Conservation (phyloP, 768 basidiomycete species). For the Tylopilus cervinicoccineus region DNA sequence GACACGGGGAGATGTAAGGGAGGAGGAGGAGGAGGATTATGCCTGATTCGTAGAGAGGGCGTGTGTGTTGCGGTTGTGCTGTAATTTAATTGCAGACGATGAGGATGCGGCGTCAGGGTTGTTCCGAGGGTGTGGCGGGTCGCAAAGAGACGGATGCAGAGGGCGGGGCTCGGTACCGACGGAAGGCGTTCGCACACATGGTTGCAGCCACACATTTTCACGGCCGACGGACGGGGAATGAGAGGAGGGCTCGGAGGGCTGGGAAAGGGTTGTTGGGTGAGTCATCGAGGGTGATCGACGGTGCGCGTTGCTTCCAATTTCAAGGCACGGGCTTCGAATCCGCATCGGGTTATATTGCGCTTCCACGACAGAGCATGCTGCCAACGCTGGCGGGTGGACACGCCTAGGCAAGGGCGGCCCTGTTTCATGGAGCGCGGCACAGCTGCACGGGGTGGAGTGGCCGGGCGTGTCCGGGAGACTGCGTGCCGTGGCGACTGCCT, state of each 20-base stretch:
- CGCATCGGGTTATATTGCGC: conserved; percentile 20
- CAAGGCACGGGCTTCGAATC: conserved; percentile 25
- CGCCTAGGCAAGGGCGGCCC: background rate
- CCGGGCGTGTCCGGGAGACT: conserved; percentile 13
- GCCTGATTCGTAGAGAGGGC: conserved; percentile 1
- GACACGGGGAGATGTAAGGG: conserved; percentile 24
- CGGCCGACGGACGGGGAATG: conserved; percentile 17
- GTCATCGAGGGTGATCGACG: conserved; percentile 30
- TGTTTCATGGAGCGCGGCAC: conserved; percentile 10
- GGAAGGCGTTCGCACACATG: background rate
- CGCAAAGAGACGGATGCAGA: background rate
- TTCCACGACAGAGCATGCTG: background rate
- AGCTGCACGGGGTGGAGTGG: background rate
- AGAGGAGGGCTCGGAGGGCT: background rate
- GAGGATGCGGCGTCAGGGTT: conserved; percentile 11
- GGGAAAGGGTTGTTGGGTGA: conserved; percentile 10
- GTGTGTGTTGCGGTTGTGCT: conserved; percentile 1
- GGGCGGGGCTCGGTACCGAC: conserved; percentile 10
- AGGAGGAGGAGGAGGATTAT: background rate
- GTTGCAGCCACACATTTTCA: too few species aligned
- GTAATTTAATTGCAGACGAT: conserved; percentile 13
- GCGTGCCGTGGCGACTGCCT: background rate
- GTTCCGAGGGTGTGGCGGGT: background rate
- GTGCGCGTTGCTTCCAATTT: conserved; percentile 21
- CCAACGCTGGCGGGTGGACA: background rate